Base-by-base conservation (phyloP, 164 flowering plant genomes). In the Saururus chinensis region DNA sequence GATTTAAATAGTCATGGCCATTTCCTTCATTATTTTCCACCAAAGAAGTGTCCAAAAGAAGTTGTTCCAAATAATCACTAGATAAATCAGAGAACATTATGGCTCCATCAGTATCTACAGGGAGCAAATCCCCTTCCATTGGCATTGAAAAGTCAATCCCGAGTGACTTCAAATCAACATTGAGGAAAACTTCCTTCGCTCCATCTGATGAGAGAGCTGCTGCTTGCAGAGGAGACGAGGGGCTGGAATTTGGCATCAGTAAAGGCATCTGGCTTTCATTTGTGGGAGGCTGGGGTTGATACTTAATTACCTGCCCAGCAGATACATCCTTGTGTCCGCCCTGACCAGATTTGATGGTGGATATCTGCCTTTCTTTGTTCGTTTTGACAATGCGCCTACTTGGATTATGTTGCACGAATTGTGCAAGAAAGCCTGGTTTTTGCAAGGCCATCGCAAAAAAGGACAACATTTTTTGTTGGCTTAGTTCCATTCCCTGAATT, bases 361-460 rank as follows among this genome's bases (percentile, higher is more conserved):
- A 59, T n/a, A 45, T 45, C 7, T 51, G 66, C 53, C 91, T 76
- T 71, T 82, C 88, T 64, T 80, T 85, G 30, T 81, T 74, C 9
- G 71, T 81, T 42, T 77, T 82, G 51, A 73, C 82, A 11, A 89
- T 62, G 56, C 76, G 83, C 70, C 80, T 77, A 60, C 73, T 76
- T n/a, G 40, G 76, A 3, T 77, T 83, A 53, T 83, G 86, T 24
- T 78, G 82, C 51, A 79, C 62, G 40, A 90, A 68, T 40, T 84
- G 81, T 64, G 84, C 86, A 16, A 84, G 40, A 64, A 88, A 81
- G 37, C 48, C 60, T 0, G 97, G 95, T 68, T 77, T 88, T 60
- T 70, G 73, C 67, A 88, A 73, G 60, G 85, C 88, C 71, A 75
- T 81, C 16, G 87, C 97, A 68, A 88, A 76, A 83, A 90, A 90